Evolutionary conservation across 345 rosid species (phyloP).

Genomic region (Atalantia buxifolia): DNA sequence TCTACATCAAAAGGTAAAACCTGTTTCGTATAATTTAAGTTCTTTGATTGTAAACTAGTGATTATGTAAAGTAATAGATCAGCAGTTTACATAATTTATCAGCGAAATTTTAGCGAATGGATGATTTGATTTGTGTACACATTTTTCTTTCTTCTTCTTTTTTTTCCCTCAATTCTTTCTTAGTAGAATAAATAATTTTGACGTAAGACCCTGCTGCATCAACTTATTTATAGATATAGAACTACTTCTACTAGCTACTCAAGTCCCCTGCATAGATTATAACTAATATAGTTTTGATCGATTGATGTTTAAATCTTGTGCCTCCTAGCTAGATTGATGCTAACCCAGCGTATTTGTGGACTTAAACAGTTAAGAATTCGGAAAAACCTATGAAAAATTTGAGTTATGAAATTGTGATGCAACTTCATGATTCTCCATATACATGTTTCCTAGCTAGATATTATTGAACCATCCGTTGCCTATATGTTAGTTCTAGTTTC

Average conservation of each 20-base stretch:
- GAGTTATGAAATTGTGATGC: background rate
- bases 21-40: constrained; percentile 26
- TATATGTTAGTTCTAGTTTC: background rate
- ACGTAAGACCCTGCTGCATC: no score
- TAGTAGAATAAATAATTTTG: no score
- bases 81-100: constrained; percentile 25
- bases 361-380: background rate
- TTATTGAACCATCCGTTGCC: background rate
- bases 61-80: constrained; percentile 23
- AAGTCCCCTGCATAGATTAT: background rate
- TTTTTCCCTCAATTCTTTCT: background rate
- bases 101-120: constrained; percentile 11
- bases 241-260: constrained; percentile 8
- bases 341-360: background rate
- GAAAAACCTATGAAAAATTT: background rate
- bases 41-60: constrained; percentile 26
- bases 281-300: constrained; percentile 2
- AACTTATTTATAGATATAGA: background rate
- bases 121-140: constrained; percentile 13
- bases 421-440: background rate
- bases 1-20: constrained; percentile 21
- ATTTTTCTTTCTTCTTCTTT: background rate
- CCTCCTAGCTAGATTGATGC: background rate
- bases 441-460: background rate
- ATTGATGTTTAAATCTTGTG: constrained; percentile 7